These are phyloP conservation scores for Anthostomella pinea DNA, from an alignment of 2,329 filamentous ascomycete genomes.

Conservation along the genomic window DNA sequence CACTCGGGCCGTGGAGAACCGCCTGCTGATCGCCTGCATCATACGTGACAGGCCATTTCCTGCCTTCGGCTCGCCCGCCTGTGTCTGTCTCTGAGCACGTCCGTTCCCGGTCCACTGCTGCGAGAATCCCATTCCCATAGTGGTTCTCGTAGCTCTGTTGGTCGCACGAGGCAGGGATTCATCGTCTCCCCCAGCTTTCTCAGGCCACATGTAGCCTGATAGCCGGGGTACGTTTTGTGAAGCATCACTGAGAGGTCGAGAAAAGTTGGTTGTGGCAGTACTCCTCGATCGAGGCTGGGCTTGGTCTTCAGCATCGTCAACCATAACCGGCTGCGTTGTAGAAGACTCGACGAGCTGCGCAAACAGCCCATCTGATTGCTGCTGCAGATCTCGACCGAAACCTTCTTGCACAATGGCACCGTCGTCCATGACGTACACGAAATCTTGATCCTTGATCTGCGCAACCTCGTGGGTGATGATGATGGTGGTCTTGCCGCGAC, in stretches of 20 bases:
- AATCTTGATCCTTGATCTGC: slow-evolving; percentile 71
- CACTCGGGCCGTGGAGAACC: too few relatives aligned
- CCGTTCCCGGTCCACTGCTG: too few relatives aligned
- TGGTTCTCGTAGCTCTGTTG: too few relatives aligned
- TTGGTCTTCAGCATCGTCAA: slow-evolving; percentile 1
- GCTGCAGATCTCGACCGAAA: slow-evolving; percentile 51
- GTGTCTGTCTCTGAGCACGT: too few relatives aligned
- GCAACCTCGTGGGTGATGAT: slow-evolving; percentile 88
- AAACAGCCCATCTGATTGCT: slow-evolving; percentile 44
- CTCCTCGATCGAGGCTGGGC: not conserved
- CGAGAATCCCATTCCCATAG: too few relatives aligned
- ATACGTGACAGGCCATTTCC: too few relatives aligned
- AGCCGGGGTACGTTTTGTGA: slow-evolving; percentile 11
- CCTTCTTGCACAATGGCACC: slow-evolving; percentile 69
- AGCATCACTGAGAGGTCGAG: slow-evolving; percentile 14
- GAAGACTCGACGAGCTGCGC: slow-evolving; percentile 36
- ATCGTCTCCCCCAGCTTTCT: not conserved
- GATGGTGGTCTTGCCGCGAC: slow-evolving; percentile 79
- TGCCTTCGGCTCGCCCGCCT: too few relatives aligned
- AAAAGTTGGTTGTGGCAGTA: slow-evolving; percentile 16
- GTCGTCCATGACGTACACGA: slow-evolving; percentile 74
- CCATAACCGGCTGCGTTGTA: slow-evolving; percentile 3
- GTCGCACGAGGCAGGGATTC: too few relatives aligned
- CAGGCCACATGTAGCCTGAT: slow-evolving; percentile 5
- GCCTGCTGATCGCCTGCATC: too few relatives aligned